Evolutionary conservation across 164 flowering plant genomes (phyloP).

Genomic region (Annona cherimola): DNA sequence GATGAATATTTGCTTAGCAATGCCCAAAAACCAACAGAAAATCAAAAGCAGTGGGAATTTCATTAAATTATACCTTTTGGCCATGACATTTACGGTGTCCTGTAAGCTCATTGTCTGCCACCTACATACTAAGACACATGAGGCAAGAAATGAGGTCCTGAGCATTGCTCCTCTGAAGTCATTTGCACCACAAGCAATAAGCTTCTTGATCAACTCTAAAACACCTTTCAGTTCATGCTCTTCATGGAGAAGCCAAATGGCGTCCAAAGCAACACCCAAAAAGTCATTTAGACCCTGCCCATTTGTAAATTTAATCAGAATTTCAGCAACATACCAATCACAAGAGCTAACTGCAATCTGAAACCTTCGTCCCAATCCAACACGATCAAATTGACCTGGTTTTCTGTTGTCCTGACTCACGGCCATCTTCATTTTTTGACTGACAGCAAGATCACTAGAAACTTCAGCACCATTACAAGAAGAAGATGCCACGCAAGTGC

Average conservation of each 20-base stretch:
- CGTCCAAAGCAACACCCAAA: not conserved
- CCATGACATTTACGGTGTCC: not conserved
- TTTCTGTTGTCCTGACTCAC: not conserved
- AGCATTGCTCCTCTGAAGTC: not conserved
- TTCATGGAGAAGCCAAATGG: not conserved
- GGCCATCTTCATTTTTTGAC: not conserved
- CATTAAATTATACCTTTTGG: not conserved
- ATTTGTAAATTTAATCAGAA: not conserved
- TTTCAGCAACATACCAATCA: not conserved
- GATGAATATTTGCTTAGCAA: too few species aligned
- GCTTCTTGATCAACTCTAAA: not conserved
- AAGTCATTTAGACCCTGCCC: not conserved
- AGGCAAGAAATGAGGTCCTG: not conserved
- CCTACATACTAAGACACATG: not conserved
- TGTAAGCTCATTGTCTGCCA: not conserved
- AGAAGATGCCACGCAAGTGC: not conserved
- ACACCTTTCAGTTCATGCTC: not conserved
- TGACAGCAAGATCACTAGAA: not conserved
- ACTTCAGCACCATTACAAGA: not conserved
- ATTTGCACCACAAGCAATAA: not conserved
- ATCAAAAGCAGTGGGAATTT: not conserved
- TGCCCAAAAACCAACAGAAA: not conserved
- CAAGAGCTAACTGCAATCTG: not conserved
- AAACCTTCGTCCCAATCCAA: not conserved
- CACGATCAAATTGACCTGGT: not conserved